Evolutionary conservation across 2,329 filamentous ascomycete species (phyloP).

Genomic region (Alternaria sp.): DNA sequence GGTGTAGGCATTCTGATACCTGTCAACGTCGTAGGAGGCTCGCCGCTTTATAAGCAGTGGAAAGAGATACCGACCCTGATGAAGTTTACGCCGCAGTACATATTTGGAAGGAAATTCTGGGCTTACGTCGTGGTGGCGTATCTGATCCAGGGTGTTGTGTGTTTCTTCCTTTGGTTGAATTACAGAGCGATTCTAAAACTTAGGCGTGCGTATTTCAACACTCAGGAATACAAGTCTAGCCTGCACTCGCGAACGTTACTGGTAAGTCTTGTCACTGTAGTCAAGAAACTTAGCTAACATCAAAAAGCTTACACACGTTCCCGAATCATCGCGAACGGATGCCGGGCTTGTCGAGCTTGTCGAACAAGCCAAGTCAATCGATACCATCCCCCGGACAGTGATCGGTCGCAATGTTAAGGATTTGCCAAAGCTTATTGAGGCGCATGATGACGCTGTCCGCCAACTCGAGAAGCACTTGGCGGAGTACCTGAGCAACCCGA

Average conservation of each 20-base stretch:
- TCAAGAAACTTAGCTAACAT: constrained; percentile 5
- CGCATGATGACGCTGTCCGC: constrained; percentile 82
- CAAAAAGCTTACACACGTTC: constrained; percentile 79
- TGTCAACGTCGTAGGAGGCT: constrained; percentile 67
- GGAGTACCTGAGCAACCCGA: constrained; percentile 83
- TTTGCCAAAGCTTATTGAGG: constrained; percentile 81
- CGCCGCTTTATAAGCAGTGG: constrained; percentile 42
- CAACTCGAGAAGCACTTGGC: constrained; percentile 84
- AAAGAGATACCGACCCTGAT: constrained; percentile 48
- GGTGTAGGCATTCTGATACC: constrained; percentile 83
- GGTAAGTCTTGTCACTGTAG: constrained; percentile 40
- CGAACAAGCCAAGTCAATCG: constrained; percentile 78
- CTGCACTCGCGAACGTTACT: constrained; percentile 76
- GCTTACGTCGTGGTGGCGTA: constrained; percentile 67
- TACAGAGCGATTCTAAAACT: constrained; percentile 77
- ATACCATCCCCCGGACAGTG: constrained; percentile 78
- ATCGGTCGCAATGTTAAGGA: constrained; percentile 92
- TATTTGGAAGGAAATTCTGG: constrained; percentile 63
- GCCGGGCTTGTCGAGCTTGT: constrained; percentile 89
- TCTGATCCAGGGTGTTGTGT: constrained; percentile 75
- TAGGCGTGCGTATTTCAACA: constrained; percentile 81
- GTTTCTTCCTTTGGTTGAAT: constrained; percentile 87
- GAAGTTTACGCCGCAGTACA: constrained; percentile 67
- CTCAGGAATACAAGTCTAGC: constrained; percentile 84
- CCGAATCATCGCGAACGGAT: constrained; percentile 76